Evolutionary conservation across 305 asterid genomes (phyloP).

Genomic region (Fraxinus floribunda): DNA sequence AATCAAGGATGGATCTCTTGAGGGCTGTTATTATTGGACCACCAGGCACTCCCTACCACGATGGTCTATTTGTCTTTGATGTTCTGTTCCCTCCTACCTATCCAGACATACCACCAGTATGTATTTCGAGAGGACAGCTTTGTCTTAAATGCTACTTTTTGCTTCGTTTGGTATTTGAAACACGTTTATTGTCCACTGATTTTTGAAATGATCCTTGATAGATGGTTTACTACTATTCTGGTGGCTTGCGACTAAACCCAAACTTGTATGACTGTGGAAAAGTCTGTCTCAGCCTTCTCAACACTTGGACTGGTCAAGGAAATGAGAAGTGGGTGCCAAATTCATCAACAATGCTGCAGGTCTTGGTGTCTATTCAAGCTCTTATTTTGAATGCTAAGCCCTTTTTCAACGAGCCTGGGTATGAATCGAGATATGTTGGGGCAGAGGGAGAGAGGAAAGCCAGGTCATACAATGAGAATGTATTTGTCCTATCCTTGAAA

Average conservation of each 20-base stretch:
- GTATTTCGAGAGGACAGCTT: constrained; percentile 16
- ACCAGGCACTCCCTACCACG: constrained; percentile 68
- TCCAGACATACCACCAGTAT: constrained; percentile 56
- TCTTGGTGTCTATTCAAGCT: constrained; percentile 59
- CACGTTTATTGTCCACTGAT: constrained; percentile 6
- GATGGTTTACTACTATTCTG: constrained; percentile 63
- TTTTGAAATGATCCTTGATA: constrained; percentile 12
- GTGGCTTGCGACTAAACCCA: constrained; percentile 59
- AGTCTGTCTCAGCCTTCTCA: constrained; percentile 63
- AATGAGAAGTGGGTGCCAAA: constrained; percentile 53
- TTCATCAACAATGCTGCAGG: constrained; percentile 62
- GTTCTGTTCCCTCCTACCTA: constrained; percentile 45
- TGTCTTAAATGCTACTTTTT: not conserved
- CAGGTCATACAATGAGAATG: constrained; percentile 44
- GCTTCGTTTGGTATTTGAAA: not conserved
- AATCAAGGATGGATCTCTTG: constrained; percentile 62
- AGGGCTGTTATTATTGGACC: constrained; percentile 63
- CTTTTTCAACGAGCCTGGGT: constrained; percentile 60
- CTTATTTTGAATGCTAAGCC: constrained; percentile 51
- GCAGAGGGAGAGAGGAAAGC: constrained; percentile 37
- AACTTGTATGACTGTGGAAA: constrained; percentile 61
- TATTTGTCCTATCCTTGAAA: constrained; percentile 47
- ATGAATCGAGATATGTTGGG: constrained; percentile 32
- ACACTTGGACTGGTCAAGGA: constrained; percentile 58
- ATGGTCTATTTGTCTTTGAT: constrained; percentile 61